A percentile compares a stretch with the other conserved stretches of the same genome.
These are phyloP conservation scores for Alnus rubra DNA, from an alignment of 306 rosid genomes.

Conservation along the genomic window DNA sequence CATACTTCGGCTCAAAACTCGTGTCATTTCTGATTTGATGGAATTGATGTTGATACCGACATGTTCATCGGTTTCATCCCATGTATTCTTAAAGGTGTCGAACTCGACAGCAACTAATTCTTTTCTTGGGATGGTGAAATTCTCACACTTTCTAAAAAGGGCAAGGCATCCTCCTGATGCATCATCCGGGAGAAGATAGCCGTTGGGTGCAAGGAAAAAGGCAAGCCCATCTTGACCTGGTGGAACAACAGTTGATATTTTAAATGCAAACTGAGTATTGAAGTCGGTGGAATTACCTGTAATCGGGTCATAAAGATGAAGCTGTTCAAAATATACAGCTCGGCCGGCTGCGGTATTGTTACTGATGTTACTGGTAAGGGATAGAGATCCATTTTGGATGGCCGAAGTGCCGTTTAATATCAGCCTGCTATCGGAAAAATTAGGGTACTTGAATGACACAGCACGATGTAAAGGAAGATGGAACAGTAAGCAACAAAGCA, in stretches of 20 bases:
- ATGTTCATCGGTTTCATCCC: background rate
- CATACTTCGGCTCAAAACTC: no score
- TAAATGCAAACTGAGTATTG: background rate
- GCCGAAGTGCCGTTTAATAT: background rate
- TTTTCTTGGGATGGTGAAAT: background rate
- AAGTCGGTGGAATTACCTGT: no score
- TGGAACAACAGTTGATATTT: background rate
- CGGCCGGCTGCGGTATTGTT: no score
- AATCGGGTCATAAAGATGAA: no score
- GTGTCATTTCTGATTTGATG: no score
- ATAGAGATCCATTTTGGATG: conserved; percentile 1
- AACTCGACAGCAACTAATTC: conserved; percentile 4
- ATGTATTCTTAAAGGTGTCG: background rate
- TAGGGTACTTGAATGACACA: conserved; percentile 3
- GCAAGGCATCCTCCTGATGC: background rate
- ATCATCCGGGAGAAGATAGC: background rate
- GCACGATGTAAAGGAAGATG: conserved; percentile 3
- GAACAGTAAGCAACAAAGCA: background rate
- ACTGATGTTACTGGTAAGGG: no score
- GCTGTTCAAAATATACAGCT: no score
- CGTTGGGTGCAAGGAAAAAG: conserved; percentile 6
- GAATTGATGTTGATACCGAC: conserved; percentile 8
- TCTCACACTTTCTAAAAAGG: background rate
- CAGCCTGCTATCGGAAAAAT: background rate
- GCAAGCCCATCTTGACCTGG: conserved; percentile 11